Percentiles rank a stretch among this genome's conserved stretches.
phyloP scores from a whole-genome alignment of 1,284 basidiomycete genomes.

The Cryptococcus sp. region DNA sequence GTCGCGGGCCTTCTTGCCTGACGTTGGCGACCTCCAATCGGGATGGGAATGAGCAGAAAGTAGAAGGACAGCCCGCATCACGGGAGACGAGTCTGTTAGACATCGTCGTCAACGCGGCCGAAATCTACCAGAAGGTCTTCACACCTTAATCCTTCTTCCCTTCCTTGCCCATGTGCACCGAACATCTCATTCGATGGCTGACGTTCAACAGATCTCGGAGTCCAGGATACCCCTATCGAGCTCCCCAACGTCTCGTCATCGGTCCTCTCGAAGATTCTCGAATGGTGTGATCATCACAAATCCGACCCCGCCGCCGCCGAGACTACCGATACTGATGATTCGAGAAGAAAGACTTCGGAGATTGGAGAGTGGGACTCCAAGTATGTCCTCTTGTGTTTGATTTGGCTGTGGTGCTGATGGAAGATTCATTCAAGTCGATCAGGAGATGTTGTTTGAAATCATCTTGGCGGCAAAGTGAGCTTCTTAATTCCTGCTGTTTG shows the following conservation, averaged over 20 bases:
- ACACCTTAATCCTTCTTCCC: too few species aligned
- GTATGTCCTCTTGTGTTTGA: constrained; percentile 53
- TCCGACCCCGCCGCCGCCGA: constrained; percentile 83
- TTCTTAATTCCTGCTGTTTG: neutral
- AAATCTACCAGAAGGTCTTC: too few species aligned
- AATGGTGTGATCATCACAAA: constrained; percentile 99
- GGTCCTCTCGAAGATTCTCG: constrained; percentile 96
- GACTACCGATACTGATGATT: constrained; percentile 79
- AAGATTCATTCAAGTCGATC: constrained; percentile 59
- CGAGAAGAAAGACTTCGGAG: constrained; percentile 94
- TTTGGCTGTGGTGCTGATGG: constrained; percentile 1
- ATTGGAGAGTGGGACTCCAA: constrained; percentile 99
- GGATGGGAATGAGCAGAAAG: too few species aligned
- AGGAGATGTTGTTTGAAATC: constrained; percentile 87
- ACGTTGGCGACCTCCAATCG: too few species aligned
- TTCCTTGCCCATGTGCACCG: too few species aligned
- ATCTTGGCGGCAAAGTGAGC: constrained; percentile 86
- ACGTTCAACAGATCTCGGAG: constrained; percentile 86
- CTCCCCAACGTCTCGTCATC: constrained; percentile 94
- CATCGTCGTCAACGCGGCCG: too few species aligned
- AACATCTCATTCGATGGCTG: too few species aligned
- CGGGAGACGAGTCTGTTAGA: too few species aligned
- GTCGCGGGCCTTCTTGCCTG: too few species aligned
- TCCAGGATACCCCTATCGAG: constrained; percentile 83
- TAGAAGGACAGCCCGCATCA: too few species aligned